Conservation (phyloP, 768 basidiomycete genomes). For the Suillus alpinus region DNA sequence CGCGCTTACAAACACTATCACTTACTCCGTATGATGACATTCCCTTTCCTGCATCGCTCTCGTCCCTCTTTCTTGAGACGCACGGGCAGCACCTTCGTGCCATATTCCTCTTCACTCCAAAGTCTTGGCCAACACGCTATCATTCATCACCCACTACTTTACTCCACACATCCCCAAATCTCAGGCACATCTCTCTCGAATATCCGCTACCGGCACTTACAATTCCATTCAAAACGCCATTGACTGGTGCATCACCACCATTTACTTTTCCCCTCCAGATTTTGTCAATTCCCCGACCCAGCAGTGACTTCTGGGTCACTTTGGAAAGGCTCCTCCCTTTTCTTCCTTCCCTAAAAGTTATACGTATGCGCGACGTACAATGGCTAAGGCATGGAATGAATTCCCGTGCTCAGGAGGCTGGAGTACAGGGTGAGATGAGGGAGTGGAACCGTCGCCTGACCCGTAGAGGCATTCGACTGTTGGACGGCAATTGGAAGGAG, state of each 20-base stretch:
- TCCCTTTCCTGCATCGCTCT: constrained; percentile 54
- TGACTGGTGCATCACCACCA: constrained; percentile 28
- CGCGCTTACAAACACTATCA: constrained; percentile 58
- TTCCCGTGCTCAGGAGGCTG: constrained; percentile 62
- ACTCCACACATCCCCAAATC: constrained; percentile 47
- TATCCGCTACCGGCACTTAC: constrained; percentile 56
- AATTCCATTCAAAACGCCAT: constrained; percentile 22
- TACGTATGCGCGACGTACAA: constrained; percentile 65
- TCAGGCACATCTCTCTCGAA: constrained; percentile 74
- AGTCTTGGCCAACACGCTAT: constrained; percentile 61
- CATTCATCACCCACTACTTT: constrained; percentile 52
- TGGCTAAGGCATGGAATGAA: constrained; percentile 73
- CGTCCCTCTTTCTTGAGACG: constrained; percentile 52
- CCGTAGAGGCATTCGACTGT: constrained; percentile 54
- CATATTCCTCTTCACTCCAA: constrained; percentile 65
- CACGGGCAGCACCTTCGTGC: constrained; percentile 61
- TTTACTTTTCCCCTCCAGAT: constrained; percentile 45
- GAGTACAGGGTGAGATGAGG: constrained; percentile 78
- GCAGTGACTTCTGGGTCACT: constrained; percentile 50
- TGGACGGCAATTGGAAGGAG: constrained; percentile 74
- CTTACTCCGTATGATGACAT: constrained; percentile 75
- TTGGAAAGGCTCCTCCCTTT: constrained; percentile 55
- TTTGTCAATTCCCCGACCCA: constrained; percentile 76
- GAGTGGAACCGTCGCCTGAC: constrained; percentile 67
- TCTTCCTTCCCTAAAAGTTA: constrained; percentile 52